These are phyloP conservation scores for Fusarium avenaceum DNA, from an alignment of 2,329 filamentous ascomycete genomes.

Conservation along the genomic window DNA sequence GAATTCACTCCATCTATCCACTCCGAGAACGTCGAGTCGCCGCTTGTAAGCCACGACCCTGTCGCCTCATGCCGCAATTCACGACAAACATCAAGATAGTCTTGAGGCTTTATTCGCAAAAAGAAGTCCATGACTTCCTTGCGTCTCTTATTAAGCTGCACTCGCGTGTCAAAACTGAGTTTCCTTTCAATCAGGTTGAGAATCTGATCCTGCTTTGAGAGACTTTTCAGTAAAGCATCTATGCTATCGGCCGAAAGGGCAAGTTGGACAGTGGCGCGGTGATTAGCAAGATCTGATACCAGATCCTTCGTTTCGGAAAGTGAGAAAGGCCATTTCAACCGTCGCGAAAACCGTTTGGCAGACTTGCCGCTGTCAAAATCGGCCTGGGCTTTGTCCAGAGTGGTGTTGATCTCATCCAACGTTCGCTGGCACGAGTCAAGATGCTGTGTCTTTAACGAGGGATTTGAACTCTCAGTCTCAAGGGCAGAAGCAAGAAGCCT, in stretches of 20 bases:
- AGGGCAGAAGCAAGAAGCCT: background rate
- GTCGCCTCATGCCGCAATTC: constrained; percentile 5
- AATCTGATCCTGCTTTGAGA: background rate
- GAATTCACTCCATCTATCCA: background rate
- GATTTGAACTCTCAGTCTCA: background rate
- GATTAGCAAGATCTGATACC: background rate
- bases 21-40: background rate
- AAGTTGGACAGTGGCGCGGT: background rate
- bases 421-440: background rate
- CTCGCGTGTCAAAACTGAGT: constrained; percentile 4
- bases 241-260: constrained; percentile 1
- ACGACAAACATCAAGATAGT: background rate
- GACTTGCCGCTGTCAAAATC: background rate
- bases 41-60: background rate
- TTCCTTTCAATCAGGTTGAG: background rate
- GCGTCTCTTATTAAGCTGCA: background rate
- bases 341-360: background rate
- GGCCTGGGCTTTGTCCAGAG: background rate
- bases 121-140: constrained; percentile 7
- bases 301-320: background rate
- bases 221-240: background rate
- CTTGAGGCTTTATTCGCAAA: background rate
- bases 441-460: background rate
- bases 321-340: constrained; percentile 5
- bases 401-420: background rate